Evolutionary conservation across 2,329 filamentous ascomycete genomes (phyloP), one percentile per base, ranked within the genome.

Genomic region (Pseudogymnoascus sp.): DNA sequence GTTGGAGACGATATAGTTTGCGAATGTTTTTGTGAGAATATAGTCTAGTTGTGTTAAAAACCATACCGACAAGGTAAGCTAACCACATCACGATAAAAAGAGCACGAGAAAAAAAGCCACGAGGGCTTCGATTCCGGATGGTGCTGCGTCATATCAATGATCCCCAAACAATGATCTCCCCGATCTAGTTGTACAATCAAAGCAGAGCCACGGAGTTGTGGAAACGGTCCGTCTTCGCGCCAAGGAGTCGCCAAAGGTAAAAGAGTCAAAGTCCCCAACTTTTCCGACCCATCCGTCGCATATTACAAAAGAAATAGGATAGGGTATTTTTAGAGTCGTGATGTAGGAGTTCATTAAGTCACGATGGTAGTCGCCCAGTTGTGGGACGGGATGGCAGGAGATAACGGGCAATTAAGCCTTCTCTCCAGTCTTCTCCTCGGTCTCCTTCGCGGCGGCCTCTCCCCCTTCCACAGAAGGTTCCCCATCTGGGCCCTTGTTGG

Each of bases 351-450:
- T 57, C 55, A 57, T 57, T 57, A 57, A 57, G 55, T 57, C 55
- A 57, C 35, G 55, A 57, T 57, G 33, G 55, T 57, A 37, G 30
- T n/a, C n/a, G 19, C 35, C 33, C 35, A 57, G 18, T 30, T 57
- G 33, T 35, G 55, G 35, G 55, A 57, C 30, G 30, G 33, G 26
- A 59, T 12, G 23, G 30, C 55, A 38, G 28, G 34, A 57, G 55
- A 57, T 23, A 15, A 6, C 12, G n/a, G 66, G 68, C 66, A 70
- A 70, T 72, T 77, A 79, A 71, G 77, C 77, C 74, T 81, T 82
- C 65, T 79, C 77, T 68, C 78, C 77, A 45, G 70, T 71, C 69
- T 76, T 75, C 67, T 80, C 77, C 66, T 77, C 80, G 70, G 83
- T 79, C 64, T 76, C 76, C 59, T 67, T 73, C 19, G 57, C n/a